phyloP scores from a whole-genome alignment of 371 early-diverging fungal species.

The Mortierella sp. region DNA sequence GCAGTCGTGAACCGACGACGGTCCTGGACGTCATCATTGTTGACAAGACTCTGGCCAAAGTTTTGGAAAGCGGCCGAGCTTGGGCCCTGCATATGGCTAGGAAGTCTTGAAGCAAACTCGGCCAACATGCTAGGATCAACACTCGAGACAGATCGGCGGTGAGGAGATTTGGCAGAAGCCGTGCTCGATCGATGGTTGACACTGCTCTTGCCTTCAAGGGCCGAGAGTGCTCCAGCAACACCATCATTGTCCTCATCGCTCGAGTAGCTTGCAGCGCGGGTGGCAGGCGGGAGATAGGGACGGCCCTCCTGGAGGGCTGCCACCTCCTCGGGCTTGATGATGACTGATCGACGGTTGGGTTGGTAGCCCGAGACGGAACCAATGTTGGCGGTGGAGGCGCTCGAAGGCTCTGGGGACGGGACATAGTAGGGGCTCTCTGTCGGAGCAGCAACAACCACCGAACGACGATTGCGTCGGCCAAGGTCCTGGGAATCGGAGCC shows the following conservation, averaged over 20 bases:
- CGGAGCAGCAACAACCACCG: neutral
- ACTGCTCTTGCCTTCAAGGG: neutral
- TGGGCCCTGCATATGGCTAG: neutral
- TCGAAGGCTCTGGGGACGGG: slow-evolving; percentile 14
- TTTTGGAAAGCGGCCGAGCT: slow-evolving; percentile 4
- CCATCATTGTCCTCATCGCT: neutral
- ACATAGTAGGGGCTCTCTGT: slow-evolving; percentile 15
- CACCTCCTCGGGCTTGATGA: slow-evolving; percentile 10
- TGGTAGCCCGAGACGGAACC: neutral
- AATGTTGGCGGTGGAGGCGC: neutral
- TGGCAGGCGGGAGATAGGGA: neutral
- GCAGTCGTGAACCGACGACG: neutral
- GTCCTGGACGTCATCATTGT: neutral
- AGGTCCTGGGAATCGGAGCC: too few species aligned
- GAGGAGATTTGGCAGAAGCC: neutral
- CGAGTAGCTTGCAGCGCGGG: neutral
- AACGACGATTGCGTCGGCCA: slow-evolving; percentile 3
- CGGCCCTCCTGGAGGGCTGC: neutral
- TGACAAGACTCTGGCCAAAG: slow-evolving; percentile 6
- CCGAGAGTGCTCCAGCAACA: neutral
- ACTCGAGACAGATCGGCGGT: slow-evolving; percentile 1
- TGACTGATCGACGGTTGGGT: slow-evolving; percentile 1
- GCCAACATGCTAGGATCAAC: neutral
- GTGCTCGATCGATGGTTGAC: neutral
- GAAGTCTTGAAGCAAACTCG: neutral